Conservation (phyloP, 2,329 filamentous ascomycete genomes). For the Calonectria ilicicola region DNA sequence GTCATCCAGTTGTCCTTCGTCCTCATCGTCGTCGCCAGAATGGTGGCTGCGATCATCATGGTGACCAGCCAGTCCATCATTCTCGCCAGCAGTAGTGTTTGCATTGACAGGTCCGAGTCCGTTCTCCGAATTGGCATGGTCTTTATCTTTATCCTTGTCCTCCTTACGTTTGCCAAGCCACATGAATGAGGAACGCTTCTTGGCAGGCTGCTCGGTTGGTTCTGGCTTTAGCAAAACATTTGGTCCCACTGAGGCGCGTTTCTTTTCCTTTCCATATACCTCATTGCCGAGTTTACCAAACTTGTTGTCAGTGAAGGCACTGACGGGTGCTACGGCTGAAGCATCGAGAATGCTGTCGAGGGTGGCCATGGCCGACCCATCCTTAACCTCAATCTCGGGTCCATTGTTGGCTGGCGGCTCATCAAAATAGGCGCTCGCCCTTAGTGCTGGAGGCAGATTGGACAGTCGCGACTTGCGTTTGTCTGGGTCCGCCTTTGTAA, state of each 20-base stretch:
- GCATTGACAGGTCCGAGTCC: slow-evolving; percentile 41
- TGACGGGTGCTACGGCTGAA: slow-evolving; percentile 87
- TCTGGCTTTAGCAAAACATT: slow-evolving; percentile 39
- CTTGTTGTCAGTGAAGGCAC: slow-evolving; percentile 90
- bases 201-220: slow-evolving; percentile 45
- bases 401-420: slow-evolving; percentile 67
- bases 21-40: slow-evolving; percentile 39
- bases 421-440: slow-evolving; percentile 94
- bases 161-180: slow-evolving; percentile 58
- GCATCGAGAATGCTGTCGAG: slow-evolving; percentile 94
- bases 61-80: slow-evolving; percentile 33
- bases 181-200: slow-evolving; percentile 63
- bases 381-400: slow-evolving; percentile 69
- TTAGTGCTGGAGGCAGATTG: slow-evolving; percentile 81
- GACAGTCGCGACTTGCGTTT: slow-evolving; percentile 50
- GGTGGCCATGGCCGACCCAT: slow-evolving; percentile 87
- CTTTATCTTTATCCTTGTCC: slow-evolving; percentile 42
- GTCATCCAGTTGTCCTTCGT: slow-evolving; percentile 59
- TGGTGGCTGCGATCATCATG: slow-evolving; percentile 45
- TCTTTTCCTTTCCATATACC: slow-evolving; percentile 75
- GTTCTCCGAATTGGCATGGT: slow-evolving; percentile 33
- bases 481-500: slow-evolving; percentile 47
- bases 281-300: slow-evolving; percentile 82
- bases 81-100: slow-evolving; percentile 38
- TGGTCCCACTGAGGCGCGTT: slow-evolving; percentile 54